Evolutionary conservation across 129 eudicot genomes (phyloP).

Genomic region (Solidago caesia): DNA sequence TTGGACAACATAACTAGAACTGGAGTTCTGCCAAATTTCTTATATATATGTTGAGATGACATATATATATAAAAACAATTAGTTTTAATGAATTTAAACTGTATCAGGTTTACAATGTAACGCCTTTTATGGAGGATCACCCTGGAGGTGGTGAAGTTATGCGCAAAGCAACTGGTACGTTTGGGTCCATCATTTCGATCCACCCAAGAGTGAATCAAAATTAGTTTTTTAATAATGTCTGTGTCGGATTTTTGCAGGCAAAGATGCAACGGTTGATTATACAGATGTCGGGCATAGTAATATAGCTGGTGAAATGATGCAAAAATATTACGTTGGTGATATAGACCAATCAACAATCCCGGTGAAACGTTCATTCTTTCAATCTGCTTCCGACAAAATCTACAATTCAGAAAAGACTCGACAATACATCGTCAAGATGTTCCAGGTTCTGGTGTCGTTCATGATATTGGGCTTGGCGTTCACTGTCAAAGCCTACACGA

Average conservation of each 20-base stretch:
- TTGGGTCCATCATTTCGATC: background rate
- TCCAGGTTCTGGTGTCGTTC: conserved; percentile 29
- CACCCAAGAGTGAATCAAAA: background rate
- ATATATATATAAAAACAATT: background rate
- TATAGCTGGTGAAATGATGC: conserved; percentile 19
- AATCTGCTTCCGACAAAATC: conserved; percentile 1
- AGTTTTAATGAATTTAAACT: background rate
- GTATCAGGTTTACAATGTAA: conserved; percentile 37
- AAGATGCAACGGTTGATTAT: conserved; percentile 24
- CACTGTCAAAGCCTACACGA: conserved; percentile 22
- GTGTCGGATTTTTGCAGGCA: conserved; percentile 14
- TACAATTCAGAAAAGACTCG: conserved; percentile 11
- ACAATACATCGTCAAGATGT: conserved; percentile 8
- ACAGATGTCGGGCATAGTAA: conserved; percentile 27
- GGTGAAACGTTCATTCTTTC: conserved; percentile 5
- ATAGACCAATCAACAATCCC: conserved; percentile 28
- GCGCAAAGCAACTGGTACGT: conserved; percentile 25
- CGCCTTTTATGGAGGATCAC: conserved; percentile 25
- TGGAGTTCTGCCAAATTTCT: background rate
- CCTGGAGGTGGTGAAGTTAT: conserved; percentile 30
- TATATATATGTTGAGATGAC: background rate
- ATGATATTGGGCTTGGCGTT: conserved; percentile 25
- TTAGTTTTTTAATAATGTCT: background rate
- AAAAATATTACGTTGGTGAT: conserved; percentile 18
- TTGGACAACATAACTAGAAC: background rate